Evolutionary conservation across 2,329 filamentous ascomycete genomes (phyloP).

Genomic region (Ceratocystis destructans): DNA sequence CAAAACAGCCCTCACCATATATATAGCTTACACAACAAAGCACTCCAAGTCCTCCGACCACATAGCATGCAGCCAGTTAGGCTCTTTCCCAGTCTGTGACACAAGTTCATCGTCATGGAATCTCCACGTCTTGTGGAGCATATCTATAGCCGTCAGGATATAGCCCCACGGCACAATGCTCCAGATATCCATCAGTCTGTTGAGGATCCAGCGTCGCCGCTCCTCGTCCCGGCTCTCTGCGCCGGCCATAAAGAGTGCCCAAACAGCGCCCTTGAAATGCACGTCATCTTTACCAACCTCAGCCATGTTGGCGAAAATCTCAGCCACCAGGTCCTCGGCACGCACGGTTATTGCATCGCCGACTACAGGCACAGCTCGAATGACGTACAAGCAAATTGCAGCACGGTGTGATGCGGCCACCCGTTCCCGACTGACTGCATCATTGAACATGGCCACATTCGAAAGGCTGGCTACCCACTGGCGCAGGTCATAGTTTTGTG

Average conservation of each 20-base stretch:
- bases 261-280: slow-evolving; percentile 46
- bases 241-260: slow-evolving; percentile 45
- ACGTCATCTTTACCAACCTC: slow-evolving; percentile 35
- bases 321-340: slow-evolving; percentile 33
- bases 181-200: slow-evolving; percentile 34
- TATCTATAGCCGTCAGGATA: slow-evolving; percentile 37
- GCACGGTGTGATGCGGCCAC: slow-evolving; percentile 36
- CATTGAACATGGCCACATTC: slow-evolving; percentile 26
- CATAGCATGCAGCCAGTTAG: slow-evolving; percentile 33
- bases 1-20: not conserved
- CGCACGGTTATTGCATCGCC: slow-evolving; percentile 29
- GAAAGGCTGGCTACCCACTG: slow-evolving; percentile 32
- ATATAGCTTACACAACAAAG: slow-evolving; percentile 31
- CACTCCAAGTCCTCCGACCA: slow-evolving; percentile 33
- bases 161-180: slow-evolving; percentile 37
- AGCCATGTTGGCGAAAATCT: slow-evolving; percentile 38
- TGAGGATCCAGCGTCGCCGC: slow-evolving; percentile 38
- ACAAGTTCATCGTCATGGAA: slow-evolving; percentile 28
- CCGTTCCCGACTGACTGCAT: slow-evolving; percentile 32
- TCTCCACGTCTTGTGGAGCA: slow-evolving; percentile 35
- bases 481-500: slow-evolving; percentile 31
- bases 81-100: slow-evolving; percentile 19
- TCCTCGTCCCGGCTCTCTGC: slow-evolving; percentile 37
- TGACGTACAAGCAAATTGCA: slow-evolving; percentile 35
- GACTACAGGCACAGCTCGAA: slow-evolving; percentile 31